Percentiles rank a stretch among this genome's conserved stretches.
These are phyloP conservation scores for Ustanciosporium gigantosporum DNA, from an alignment of 1,284 basidiomycete genomes.

Conservation along the genomic window DNA sequence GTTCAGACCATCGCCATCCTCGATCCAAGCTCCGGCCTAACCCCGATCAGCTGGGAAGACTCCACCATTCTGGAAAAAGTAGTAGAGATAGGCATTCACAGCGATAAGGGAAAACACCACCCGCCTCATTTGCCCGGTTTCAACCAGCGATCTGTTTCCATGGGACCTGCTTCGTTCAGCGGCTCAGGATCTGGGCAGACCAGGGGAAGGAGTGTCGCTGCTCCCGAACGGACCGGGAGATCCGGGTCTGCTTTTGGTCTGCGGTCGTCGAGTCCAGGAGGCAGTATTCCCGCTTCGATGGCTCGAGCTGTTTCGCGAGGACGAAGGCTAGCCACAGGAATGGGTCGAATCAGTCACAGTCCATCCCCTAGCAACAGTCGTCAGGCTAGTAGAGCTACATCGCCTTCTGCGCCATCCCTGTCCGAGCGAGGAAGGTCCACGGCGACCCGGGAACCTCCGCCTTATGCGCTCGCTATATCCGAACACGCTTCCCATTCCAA, in stretches of 20 bases:
- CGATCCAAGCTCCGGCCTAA: conserved; percentile 42
- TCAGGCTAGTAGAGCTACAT: conserved; percentile 22
- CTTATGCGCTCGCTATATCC: conserved; percentile 28
- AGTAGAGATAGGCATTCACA: conserved; percentile 54
- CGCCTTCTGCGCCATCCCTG: conserved; percentile 16
- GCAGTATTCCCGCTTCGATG: conserved; percentile 42
- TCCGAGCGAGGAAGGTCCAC: conserved; percentile 23
- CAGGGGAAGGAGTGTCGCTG: conserved; percentile 21
- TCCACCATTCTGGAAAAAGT: conserved; percentile 55
- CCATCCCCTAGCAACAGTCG: conserved; percentile 33
- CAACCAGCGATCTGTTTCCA: conserved; percentile 22
- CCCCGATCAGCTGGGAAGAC: conserved; percentile 55
- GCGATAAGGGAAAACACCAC: conserved; percentile 31
- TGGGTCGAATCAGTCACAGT: conserved; percentile 41
- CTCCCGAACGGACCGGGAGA: conserved; percentile 28
- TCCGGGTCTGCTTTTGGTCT: conserved; percentile 37
- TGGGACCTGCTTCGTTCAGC: conserved; percentile 5
- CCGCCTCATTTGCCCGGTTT: conserved; percentile 15
- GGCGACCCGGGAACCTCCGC: conserved; percentile 19
- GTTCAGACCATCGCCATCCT: conserved; percentile 57
- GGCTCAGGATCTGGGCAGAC: conserved; percentile 9
- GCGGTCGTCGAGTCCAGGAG: conserved; percentile 32
- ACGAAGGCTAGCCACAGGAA: conserved; percentile 28
- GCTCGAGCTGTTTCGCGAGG: conserved; percentile 42
- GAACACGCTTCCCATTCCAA: conserved; percentile 8